Percentiles rank a stretch among this genome's conserved stretches.
Evolutionary conservation across 73 alveolate genomes (phyloP).

Genomic region (Diophrys sp.): DNA sequence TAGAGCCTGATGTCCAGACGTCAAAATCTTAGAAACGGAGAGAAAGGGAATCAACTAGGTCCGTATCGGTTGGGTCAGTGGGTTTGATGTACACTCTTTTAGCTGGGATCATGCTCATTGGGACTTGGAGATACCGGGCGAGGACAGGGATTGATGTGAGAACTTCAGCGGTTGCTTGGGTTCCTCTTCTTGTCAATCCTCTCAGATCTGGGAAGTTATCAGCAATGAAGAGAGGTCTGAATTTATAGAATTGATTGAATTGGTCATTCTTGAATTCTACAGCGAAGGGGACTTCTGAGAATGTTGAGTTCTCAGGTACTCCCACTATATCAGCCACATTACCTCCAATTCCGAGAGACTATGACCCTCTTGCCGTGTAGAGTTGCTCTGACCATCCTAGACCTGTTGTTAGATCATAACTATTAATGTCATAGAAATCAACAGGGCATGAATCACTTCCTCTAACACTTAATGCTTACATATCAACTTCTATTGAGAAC

Average conservation of each 20-base stretch:
- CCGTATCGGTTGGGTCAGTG: too few relatives aligned
- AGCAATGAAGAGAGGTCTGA: constrained; percentile 20
- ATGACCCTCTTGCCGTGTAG: constrained; percentile 72
- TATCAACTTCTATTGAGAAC: too few relatives aligned
- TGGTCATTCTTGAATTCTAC: neutral
- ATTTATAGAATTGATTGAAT: constrained; percentile 1
- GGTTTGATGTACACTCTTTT: too few relatives aligned
- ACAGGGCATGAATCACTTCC: too few relatives aligned
- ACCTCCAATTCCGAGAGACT: constrained; percentile 50
- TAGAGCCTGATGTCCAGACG: too few relatives aligned
- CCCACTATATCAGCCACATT: neutral
- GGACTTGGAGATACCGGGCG: too few relatives aligned
- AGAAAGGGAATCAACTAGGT: too few relatives aligned
- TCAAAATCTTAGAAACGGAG: too few relatives aligned
- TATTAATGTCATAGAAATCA: constrained; percentile 24
- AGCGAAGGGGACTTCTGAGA: neutral
- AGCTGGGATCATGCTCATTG: too few relatives aligned
- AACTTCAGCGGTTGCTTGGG: constrained; percentile 11
- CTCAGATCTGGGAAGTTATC: constrained; percentile 3
- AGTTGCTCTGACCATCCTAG: constrained; percentile 59
- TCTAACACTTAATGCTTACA: too few relatives aligned
- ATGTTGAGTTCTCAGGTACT: constrained; percentile 2
- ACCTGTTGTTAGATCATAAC: constrained; percentile 16
- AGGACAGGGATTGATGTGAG: constrained; percentile 4
- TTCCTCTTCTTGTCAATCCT: constrained; percentile 10